These are phyloP conservation scores for Saururus chinensis DNA, from an alignment of 164 flowering plant species.

Conservation along the genomic window DNA sequence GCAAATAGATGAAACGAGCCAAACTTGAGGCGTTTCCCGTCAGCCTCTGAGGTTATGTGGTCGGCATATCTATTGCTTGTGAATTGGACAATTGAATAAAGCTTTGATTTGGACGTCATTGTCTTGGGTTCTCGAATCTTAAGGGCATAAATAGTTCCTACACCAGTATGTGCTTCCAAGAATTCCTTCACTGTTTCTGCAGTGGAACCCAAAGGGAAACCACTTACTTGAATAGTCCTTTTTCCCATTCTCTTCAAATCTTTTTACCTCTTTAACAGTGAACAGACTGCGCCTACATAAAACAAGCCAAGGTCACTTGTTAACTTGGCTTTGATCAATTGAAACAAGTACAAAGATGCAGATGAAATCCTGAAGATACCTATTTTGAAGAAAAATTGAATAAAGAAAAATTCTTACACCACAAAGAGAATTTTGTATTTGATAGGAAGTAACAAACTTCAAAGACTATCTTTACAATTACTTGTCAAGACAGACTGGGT, in stretches of 20 bases:
- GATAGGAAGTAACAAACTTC: no score
- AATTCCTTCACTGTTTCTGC: constrained; percentile 31
- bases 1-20: constrained; percentile 33
- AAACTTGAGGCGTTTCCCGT: constrained; percentile 14
- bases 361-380: no score
- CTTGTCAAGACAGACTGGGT: no score
- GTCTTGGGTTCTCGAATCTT: constrained; percentile 26
- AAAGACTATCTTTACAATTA: no score
- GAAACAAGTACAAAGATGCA: no score
- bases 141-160: constrained; percentile 40
- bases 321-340: no score
- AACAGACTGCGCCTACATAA: not conserved
- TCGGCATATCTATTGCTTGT: constrained; percentile 20
- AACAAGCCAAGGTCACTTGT: no score
- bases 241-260: constrained; percentile 9
- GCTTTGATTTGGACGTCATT: constrained; percentile 10
- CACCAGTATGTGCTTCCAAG: constrained; percentile 42
- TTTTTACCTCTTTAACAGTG: not conserved
- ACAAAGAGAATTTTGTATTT: no score
- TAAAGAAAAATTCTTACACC: no score
- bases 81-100: constrained; percentile 60
- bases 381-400: no score
- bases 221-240: constrained; percentile 49
- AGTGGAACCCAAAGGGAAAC: constrained; percentile 33
- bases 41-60: constrained; percentile 11